Evolutionary conservation across 176 grass and related monocot genomes (phyloP).

Genomic region (Carex myosuroides): DNA sequence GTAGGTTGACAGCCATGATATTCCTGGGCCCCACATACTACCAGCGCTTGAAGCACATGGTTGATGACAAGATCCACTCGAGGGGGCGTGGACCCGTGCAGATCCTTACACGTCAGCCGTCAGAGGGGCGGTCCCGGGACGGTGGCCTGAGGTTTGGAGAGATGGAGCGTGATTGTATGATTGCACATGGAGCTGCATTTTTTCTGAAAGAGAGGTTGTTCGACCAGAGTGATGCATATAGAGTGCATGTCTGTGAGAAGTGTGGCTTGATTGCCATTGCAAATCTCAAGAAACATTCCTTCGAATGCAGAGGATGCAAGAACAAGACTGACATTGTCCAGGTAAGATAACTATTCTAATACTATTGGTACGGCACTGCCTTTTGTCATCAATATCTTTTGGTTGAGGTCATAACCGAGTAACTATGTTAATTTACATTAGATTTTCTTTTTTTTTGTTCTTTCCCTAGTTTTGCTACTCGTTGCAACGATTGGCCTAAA

Average conservation of each 20-base stretch:
- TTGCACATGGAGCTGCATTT: slow-evolving; percentile 92
- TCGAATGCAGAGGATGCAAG: slow-evolving; percentile 93
- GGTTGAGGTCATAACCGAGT: not conserved
- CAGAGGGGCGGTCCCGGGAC: slow-evolving; percentile 82
- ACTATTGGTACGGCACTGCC: not conserved
- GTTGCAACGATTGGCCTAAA: no score
- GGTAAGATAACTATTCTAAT: slow-evolving; percentile 27
- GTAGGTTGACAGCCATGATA: slow-evolving; percentile 75
- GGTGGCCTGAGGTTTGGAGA: slow-evolving; percentile 95
- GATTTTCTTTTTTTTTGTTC: not conserved
- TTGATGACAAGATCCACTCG: slow-evolving; percentile 96
- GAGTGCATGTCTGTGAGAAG: slow-evolving; percentile 97
- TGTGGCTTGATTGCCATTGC: slow-evolving; percentile 93
- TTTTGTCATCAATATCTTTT: not conserved
- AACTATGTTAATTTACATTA: not conserved
- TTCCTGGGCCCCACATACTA: slow-evolving; percentile 97
- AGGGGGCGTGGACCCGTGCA: slow-evolving; percentile 92
- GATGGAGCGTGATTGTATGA: slow-evolving; percentile 99
- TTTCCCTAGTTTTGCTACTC: not conserved
- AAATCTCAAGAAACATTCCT: slow-evolving; percentile 97
- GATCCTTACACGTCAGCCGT: slow-evolving; percentile 89
- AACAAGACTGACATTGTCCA: slow-evolving; percentile 99
- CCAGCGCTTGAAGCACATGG: slow-evolving; percentile 96
- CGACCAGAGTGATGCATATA: slow-evolving; percentile 93
- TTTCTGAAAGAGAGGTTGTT: slow-evolving; percentile 97